Conservation (phyloP, 805 yeast genomes). For the Saturnispora silvae region DNA sequence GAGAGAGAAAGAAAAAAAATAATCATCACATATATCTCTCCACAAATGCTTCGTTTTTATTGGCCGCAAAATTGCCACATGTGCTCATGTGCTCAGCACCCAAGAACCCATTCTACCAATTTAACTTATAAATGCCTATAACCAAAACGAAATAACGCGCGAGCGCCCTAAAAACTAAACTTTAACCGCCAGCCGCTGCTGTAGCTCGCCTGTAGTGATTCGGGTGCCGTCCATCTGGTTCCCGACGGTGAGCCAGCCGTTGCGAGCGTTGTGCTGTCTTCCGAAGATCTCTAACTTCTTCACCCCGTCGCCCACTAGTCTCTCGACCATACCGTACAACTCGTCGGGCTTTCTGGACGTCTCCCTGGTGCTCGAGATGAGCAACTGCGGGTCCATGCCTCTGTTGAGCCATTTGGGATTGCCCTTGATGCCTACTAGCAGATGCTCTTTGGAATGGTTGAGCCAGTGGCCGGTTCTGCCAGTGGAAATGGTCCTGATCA, state of each 20-base stretch:
- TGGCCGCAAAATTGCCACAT: background rate
- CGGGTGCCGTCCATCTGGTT: constrained; percentile 58
- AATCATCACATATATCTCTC: background rate
- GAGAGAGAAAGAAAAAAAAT: background rate
- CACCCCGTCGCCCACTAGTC: constrained; percentile 67
- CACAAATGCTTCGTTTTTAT: background rate
- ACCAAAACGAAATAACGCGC: too few species aligned
- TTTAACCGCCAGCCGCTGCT: too few species aligned
- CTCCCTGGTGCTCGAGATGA: constrained; percentile 79
- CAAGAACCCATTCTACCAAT: too few species aligned
- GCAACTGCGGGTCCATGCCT: constrained; percentile 60
- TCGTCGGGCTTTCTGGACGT: constrained; percentile 90
- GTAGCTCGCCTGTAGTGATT: constrained; percentile 46
- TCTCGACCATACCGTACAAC: constrained; percentile 72
- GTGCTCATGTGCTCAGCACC: constrained; percentile 3
- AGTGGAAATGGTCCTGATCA: constrained; percentile 81
- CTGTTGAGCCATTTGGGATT: constrained; percentile 59
- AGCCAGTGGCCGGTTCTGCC: constrained; percentile 98
- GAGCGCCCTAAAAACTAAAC: too few species aligned
- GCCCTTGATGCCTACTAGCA: constrained; percentile 79
- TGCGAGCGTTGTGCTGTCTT: constrained; percentile 70
- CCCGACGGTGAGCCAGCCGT: constrained; percentile 86
- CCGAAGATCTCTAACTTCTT: constrained; percentile 87
- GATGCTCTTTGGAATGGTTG: constrained; percentile 88
- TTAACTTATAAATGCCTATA: too few species aligned